These are phyloP conservation scores for Hygrocybe coccinea DNA, from an alignment of 768 basidiomycete genomes.

Conservation along the genomic window DNA sequence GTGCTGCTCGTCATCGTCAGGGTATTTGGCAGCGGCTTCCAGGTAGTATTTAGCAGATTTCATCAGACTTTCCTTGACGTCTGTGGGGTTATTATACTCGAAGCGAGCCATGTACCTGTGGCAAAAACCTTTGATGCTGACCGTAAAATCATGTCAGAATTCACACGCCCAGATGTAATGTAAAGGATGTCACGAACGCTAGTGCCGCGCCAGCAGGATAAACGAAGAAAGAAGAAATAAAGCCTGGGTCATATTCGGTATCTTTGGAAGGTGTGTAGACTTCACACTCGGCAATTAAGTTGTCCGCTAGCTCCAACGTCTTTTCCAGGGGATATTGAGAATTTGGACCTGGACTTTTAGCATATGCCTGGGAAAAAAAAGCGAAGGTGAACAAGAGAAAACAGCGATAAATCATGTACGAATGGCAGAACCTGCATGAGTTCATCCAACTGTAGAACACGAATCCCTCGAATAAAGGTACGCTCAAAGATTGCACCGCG, in stretches of 20 bases:
- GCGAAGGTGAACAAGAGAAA: neutral
- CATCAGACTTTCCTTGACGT: slow-evolving; percentile 14
- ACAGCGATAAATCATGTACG: neutral
- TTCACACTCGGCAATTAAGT: slow-evolving; percentile 31
- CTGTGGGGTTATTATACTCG: slow-evolving; percentile 12
- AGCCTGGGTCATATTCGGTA: slow-evolving; percentile 23
- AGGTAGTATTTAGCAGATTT: slow-evolving; percentile 28
- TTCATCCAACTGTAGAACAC: slow-evolving; percentile 28
- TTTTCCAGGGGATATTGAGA: slow-evolving; percentile 23
- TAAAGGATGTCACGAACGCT: slow-evolving; percentile 23
- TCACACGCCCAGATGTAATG: slow-evolving; percentile 2
- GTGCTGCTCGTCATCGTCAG: slow-evolving; percentile 37
- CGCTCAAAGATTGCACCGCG: slow-evolving; percentile 41
- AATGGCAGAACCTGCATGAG: slow-evolving; percentile 28
- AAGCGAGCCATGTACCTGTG: slow-evolving; percentile 22
- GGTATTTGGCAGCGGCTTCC: slow-evolving; percentile 27
- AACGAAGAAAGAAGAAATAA: slow-evolving; percentile 33
- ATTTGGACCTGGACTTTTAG: slow-evolving; percentile 10
- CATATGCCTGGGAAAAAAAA: slow-evolving; percentile 11
- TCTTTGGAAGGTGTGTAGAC: slow-evolving; percentile 15
- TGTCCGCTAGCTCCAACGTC: slow-evolving; percentile 28
- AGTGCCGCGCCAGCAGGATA: slow-evolving; percentile 36
- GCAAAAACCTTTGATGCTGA: slow-evolving; percentile 29
- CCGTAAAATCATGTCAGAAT: neutral
- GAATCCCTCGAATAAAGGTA: slow-evolving; percentile 42